Base-by-base conservation (phyloP, 257 asterid species). In the Gentiana dahurica region DNA sequence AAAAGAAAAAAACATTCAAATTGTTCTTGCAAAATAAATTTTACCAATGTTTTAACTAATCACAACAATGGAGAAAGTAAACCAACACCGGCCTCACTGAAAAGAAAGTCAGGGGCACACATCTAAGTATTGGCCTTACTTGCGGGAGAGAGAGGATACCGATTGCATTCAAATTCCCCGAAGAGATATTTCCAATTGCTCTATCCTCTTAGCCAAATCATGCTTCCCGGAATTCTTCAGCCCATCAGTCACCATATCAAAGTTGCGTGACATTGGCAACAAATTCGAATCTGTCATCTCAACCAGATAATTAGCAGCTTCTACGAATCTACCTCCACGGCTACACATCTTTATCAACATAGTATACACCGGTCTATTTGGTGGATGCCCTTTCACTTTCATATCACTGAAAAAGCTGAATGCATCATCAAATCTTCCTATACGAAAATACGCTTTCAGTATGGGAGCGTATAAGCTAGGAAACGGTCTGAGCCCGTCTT, bases 381-480 rank as follows among this genome's bases (percentile, higher is more conserved):
- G 97, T 0, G 82, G 88, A 71, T 91, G 98, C 51, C 98, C 98
- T 74, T 87, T 87, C 73, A 87, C 71, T 68, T 85, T 91, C 94
- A 91, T 88, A 62, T 91, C 98, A 57, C 81, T 69, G 60, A 91
- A 91, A 67, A 87, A 91, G 67, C 98, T 79, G 54, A 87, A 81
- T 11, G 98, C 94, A 75, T 91, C 98, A 51, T 85, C 97, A 65
- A 87, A 91, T 59, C 73, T 88, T 45, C 98, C 97, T 64, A 74
- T 75, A 24, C 85, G 72, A 46, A 76, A 81, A 56, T 79, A 80
- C 36, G 94, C 84, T 66, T 91, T 91, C 36, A 91, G 57, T 38
- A 87, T 73, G 6, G 98, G 94, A 74, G 98, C 97, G 63, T 91
- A 91, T 58, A 91, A 62, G 71, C 98, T 91, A 36, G 98, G 98